Conservation (phyloP, 805 yeast species). For the Metschnikowia orientalis region DNA sequence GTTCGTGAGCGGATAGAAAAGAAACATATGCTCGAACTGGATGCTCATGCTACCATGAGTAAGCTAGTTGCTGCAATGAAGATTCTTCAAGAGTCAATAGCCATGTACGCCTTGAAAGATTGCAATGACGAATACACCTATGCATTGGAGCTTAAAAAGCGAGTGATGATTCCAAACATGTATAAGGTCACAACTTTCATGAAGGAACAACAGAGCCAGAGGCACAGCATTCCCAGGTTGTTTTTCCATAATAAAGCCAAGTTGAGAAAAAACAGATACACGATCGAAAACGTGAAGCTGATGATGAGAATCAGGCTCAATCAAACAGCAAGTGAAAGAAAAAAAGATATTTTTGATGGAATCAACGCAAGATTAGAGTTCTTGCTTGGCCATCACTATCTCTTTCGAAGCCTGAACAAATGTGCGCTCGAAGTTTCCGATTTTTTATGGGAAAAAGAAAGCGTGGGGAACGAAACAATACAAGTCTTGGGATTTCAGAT, state of each 20-base stretch:
- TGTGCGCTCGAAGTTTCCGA: conserved; percentile 4
- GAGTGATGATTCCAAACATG: no score
- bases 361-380: conserved; percentile 6
- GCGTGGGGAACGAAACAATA: no score
- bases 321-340: not conserved
- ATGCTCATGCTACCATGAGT: not conserved
- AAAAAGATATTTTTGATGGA: not conserved
- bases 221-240: no score
- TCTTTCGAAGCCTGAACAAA: conserved; percentile 5
- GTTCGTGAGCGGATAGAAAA: not conserved
- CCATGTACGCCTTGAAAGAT: no score
- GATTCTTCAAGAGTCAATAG: not conserved
- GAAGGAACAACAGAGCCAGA: no score
- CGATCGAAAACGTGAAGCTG: not conserved
- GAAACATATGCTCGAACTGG: not conserved
- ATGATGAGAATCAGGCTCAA: conserved; percentile 4
- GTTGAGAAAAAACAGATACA: no score
- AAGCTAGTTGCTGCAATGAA: not conserved
- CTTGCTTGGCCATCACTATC: conserved; percentile 6
- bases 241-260: no score
- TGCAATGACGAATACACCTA: no score
- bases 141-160: no score
- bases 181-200: no score
- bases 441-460: no score
- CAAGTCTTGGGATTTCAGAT: conserved; percentile 3